phyloP scores from a whole-genome alignment of 768 basidiomycete genomes.

The Boletus pseudopeckii region DNA sequence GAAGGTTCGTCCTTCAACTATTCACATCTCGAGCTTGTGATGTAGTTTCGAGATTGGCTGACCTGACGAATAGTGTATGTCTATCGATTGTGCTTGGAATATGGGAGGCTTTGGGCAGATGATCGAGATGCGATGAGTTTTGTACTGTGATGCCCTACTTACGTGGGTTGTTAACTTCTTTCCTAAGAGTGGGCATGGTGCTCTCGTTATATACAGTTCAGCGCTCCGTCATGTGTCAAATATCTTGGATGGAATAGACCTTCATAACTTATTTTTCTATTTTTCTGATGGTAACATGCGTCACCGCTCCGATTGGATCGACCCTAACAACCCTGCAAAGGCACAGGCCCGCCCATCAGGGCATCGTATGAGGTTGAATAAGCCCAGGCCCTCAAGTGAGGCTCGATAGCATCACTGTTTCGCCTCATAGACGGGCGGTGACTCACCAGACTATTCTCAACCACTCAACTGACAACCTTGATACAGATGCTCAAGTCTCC shows the following conservation, averaged over 20 bases:
- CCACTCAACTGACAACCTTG: background rate
- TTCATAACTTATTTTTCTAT: background rate
- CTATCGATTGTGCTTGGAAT: constrained; percentile 85
- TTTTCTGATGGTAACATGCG: no score
- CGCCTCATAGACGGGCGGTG: no score
- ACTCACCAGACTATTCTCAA: background rate
- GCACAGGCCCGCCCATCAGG: no score
- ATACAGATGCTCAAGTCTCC: constrained; percentile 20
- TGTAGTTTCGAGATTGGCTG: background rate
- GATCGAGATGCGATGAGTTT: constrained; percentile 72
- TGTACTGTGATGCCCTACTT: constrained; percentile 10
- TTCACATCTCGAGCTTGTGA: background rate
- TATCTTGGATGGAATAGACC: background rate
- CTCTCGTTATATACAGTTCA: background rate
- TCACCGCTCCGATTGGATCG: no score
- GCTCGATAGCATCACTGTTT: no score
- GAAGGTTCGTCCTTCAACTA: constrained; percentile 57
- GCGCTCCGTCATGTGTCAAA: background rate
- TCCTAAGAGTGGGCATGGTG: background rate
- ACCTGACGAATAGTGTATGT: constrained; percentile 60
- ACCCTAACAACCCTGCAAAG: no score
- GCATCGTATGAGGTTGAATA: no score
- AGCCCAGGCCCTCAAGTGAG: no score
- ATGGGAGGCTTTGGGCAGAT: constrained; percentile 80
- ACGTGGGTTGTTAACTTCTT: background rate